Conservation (phyloP, 345 rosid species). For the Camelina laxa region DNA sequence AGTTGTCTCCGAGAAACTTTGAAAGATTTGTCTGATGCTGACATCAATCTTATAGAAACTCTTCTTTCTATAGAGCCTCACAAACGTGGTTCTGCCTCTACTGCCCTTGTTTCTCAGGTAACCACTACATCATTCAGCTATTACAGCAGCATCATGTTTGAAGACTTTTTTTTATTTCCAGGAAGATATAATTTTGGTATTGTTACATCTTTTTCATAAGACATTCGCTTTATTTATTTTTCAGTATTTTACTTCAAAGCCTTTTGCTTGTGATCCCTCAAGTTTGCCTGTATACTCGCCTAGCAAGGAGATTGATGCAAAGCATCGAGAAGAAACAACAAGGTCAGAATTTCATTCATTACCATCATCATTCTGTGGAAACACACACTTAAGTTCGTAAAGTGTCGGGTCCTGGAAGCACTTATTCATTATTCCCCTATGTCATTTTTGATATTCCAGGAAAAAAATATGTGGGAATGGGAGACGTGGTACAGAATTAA, state of each 20-base stretch:
- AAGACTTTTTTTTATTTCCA: neutral
- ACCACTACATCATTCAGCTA: conserved; percentile 14
- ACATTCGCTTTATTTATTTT: conserved; percentile 25
- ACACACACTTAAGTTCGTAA: neutral
- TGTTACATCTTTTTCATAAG: conserved; percentile 1
- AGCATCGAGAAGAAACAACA: conserved; percentile 71
- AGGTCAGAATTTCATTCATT: conserved; percentile 54
- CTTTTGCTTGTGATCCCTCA: conserved; percentile 93
- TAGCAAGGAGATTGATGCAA: conserved; percentile 95
- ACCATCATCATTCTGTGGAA: neutral
- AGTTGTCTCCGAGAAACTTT: conserved; percentile 74
- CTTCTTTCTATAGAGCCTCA: conserved; percentile 86
- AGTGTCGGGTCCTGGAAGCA: conserved; percentile 54
- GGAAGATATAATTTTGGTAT: neutral
- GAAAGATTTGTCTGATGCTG: conserved; percentile 57
- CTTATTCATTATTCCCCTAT: conserved; percentile 6
- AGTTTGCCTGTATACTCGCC: conserved; percentile 91
- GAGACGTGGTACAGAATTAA: conserved; percentile 68
- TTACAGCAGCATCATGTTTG: conserved; percentile 4
- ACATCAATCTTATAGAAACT: conserved; percentile 71
- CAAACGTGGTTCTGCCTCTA: conserved; percentile 84
- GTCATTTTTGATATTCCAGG: conserved; percentile 53
- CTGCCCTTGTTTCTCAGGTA: conserved; percentile 94
- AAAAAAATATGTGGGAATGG: conserved; percentile 65
- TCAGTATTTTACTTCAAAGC: conserved; percentile 84